These are phyloP conservation scores for Smallanthus sonchifolius DNA, from an alignment of 129 eudicot species.

Conservation along the genomic window DNA sequence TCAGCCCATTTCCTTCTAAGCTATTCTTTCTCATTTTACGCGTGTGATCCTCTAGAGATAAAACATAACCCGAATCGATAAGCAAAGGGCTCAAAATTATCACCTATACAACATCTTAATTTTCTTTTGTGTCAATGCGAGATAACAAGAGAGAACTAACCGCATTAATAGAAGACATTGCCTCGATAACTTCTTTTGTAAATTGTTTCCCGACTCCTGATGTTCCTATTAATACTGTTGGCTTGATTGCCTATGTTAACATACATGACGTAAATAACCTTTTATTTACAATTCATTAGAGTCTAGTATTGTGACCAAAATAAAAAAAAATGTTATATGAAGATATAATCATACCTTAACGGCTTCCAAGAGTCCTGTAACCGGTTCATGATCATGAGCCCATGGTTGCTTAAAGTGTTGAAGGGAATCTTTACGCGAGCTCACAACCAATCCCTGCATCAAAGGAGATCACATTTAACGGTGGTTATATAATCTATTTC, in stretches of 20 bases:
- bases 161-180: constrained; percentile 82
- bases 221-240: constrained; percentile 89
- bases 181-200: constrained; percentile 85
- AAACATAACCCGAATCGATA: not conserved
- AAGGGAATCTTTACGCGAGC: constrained; percentile 81
- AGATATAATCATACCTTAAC: constrained; percentile 50
- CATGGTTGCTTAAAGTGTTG: constrained; percentile 88
- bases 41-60: not conserved
- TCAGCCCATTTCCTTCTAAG: not conserved
- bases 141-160: constrained; percentile 42
- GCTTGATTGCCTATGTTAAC: constrained; percentile 67
- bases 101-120: not conserved
- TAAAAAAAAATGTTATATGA: not conserved
- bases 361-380: constrained; percentile 67
- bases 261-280: not conserved
- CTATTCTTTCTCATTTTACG: not conserved
- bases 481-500: not conserved
- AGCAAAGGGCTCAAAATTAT: not conserved
- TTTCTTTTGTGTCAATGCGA: not conserved
- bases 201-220: constrained; percentile 89
- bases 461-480: not conserved
- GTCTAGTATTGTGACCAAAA: not conserved
- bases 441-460: constrained; percentile 74
- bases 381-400: constrained; percentile 90
- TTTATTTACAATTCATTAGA: not conserved